Evolutionary conservation across 2,329 filamentous ascomycete species (phyloP).

Genomic region (Pestalotiopsis sp.): DNA sequence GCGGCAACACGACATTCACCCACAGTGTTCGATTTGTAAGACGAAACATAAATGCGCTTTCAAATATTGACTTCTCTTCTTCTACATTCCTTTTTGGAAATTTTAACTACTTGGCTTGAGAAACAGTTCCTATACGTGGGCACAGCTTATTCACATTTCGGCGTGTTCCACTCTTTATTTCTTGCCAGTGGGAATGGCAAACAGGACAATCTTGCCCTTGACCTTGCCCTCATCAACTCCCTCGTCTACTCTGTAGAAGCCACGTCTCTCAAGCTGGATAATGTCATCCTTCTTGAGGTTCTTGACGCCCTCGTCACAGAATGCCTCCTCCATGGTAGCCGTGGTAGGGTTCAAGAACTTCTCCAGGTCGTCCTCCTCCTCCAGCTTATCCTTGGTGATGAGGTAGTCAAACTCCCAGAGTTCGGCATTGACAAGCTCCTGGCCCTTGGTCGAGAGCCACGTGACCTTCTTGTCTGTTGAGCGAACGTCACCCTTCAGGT

Average conservation of each 20-base stretch:
- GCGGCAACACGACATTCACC: too few relatives aligned
- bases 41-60: background rate
- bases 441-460: slow-evolving; percentile 79
- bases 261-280: slow-evolving; percentile 92
- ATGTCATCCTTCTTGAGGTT: slow-evolving; percentile 85
- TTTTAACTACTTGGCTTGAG: background rate
- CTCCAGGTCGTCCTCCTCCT: slow-evolving; percentile 84
- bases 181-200: slow-evolving; percentile 61
- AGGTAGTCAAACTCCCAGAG: slow-evolving; percentile 95
- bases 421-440: slow-evolving; percentile 79
- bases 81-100: background rate
- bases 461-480: slow-evolving; percentile 96
- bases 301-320: slow-evolving; percentile 80
- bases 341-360: slow-evolving; percentile 80
- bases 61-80: background rate
- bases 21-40: too few relatives aligned
- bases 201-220: slow-evolving; percentile 56
- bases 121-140: background rate
- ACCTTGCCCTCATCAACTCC: slow-evolving; percentile 54
- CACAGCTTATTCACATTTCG: background rate
- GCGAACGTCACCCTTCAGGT: slow-evolving; percentile 91
- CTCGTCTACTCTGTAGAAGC: slow-evolving; percentile 86
- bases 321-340: slow-evolving; percentile 71
- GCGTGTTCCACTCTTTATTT: slow-evolving; percentile 18
- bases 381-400: slow-evolving; percentile 91